Conservation (phyloP, 2,329 filamentous ascomycete species). For the Capronia americana region DNA sequence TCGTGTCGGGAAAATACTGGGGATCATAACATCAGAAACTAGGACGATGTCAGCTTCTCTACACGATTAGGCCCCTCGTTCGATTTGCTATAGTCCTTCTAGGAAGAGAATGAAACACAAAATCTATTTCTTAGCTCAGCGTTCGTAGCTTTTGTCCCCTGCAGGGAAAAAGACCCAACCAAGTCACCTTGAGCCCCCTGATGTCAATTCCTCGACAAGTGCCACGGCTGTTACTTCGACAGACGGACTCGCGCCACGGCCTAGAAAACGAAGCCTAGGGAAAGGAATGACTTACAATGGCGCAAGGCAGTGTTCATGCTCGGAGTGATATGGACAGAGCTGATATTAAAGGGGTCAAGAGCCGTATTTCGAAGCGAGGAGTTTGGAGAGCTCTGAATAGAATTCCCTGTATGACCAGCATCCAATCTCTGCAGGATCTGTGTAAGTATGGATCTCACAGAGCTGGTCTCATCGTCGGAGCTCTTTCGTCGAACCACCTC, state of each 20-base stretch:
- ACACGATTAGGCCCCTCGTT: not conserved
- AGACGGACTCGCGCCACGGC: not conserved
- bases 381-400: conserved; percentile 11
- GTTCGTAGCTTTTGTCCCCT: not conserved
- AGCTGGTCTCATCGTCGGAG: conserved; percentile 14
- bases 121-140: not conserved
- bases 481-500: conserved; percentile 3
- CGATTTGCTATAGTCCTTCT: not conserved
- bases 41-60: conserved; percentile 7
- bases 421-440: conserved; percentile 28
- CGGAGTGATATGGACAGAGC: conserved; percentile 26
- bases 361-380: conserved; percentile 18
- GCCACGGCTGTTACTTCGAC: not conserved
- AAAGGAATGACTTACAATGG: conserved; percentile 22
- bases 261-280: not conserved
- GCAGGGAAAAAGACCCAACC: not conserved
- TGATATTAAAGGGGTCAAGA: conserved; percentile 27
- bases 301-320: conserved; percentile 26
- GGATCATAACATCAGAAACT: conserved; percentile 32
- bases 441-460: conserved; percentile 26
- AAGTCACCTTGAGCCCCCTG: not conserved
- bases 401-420: conserved; percentile 17
- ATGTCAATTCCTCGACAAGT: not conserved
- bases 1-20: conserved; percentile 24
- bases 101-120: not conserved